Base-by-base conservation (phyloP, 768 basidiomycete species). In the Naganishia randhawae region DNA sequence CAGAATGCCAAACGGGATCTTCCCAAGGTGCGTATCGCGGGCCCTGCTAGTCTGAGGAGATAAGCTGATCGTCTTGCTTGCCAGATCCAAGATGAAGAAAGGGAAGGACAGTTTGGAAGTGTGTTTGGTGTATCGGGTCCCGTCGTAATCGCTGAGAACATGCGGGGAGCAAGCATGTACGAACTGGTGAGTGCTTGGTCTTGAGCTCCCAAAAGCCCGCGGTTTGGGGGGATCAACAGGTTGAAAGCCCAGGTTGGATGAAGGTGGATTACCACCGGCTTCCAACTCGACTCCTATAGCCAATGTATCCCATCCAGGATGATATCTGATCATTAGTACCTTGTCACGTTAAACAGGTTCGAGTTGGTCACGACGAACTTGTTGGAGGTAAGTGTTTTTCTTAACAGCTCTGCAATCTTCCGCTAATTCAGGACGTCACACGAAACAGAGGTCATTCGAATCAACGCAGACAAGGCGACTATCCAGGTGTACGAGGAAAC, bases 401-500 rank as follows among this genome's bases (percentile, higher is more conserved):
- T 82, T 22, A 48, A 5, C 11, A 48, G 94, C 93, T 94, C 42
- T 31, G 8, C 61, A 7, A 50, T 50, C 50, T 7, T 37, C 22
- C 39, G 14, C 35, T 25, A 17, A 7, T 14, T n/a, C 22, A 6
- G n/a, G 76, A 19, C 33, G 2, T 3, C 33, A 32, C 54, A 2
- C 9, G 50, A n/a, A 50, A 1, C 33, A 94, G 96, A 99, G 91
- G 96, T 99, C 75, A 99, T 99, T 75, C 87, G 96, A 75, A 97
- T 99, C 82, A 96, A 98, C 73, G 87, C 87, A 70, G 96, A 99
- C 82, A 95, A 96, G 82, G 91, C 91, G 50, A 98, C 96, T 14
- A 97, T 99, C 70, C 96, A 99, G 81, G 96, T 99, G 11, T 98
- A 99, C 77, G 96, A 99, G 81, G 96, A 99, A 83, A 98, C 95